Base-by-base conservation (phyloP, 352 stramenopile species). In the Globisporangium cederbergense region DNA sequence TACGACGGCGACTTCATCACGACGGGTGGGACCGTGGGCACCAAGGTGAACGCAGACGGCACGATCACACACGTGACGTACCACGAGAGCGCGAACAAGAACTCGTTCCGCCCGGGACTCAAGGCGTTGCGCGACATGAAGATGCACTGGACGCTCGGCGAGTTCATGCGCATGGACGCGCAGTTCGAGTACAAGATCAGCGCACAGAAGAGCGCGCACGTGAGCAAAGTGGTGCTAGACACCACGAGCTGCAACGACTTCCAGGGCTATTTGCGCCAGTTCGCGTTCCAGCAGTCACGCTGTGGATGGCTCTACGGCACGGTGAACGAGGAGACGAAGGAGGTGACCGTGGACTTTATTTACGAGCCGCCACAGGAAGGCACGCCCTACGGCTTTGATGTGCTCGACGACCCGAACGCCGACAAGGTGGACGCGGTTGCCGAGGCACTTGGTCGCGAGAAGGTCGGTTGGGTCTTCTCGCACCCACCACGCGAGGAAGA, bases 161-260 rank as follows among this genome's bases (percentile, higher is more conserved):
- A 99, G 79, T 99, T 99, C 76, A 96, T 97, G 67, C 93, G 89
- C 57, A 98, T 99, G 92, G 96, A 99, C 73, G 85, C 94, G 36
- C 85, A 98, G 70, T 99, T 98, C 73, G 93, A 97, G 62, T 99
- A 98, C 81, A 98, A 98, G 78, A 95, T 99, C 60, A 94, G 96
- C 65, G 81, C 90, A 49, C 95, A 98, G 73, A 97, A 98, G 71
- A 77, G 81, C 38, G 80, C 88, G n/a, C 86, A 97, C 20, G 86
- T 90, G 52, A 53, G 63, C 47, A 90, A 90, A 47, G 81, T 98
- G 28, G 74, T 91, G 67, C 73, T 98, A 56, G 96, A 99, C 73
- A 76, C 75, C 62, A 70, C 81, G 20, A 93, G 87, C 32, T 96
- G 92, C 64, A 83, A 93, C 63, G 81, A 96, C 63, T 98, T 98